Conservation (phyloP, 768 basidiomycete genomes). For the Calocera viscosa region DNA sequence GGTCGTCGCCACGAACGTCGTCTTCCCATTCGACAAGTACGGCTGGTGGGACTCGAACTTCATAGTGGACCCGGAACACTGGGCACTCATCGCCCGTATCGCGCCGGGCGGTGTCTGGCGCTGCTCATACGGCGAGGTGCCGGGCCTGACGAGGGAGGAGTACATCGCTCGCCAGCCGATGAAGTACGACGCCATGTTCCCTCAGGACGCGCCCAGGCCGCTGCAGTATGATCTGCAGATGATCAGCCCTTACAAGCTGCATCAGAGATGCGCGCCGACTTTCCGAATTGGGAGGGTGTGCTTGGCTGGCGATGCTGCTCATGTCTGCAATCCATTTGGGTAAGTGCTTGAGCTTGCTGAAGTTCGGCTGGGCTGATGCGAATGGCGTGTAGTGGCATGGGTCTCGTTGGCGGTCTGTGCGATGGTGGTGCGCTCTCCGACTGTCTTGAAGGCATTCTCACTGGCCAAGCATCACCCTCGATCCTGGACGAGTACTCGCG, state of each 20-base stretch:
- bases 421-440: neutral
- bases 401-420: neutral
- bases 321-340: slow-evolving; percentile 6
- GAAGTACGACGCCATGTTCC: slow-evolving; percentile 6
- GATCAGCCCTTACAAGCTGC: slow-evolving; percentile 7
- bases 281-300: neutral
- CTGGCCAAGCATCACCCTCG: neutral
- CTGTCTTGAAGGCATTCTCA: slow-evolving; percentile 4
- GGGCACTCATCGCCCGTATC: neutral
- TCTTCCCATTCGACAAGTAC: slow-evolving; percentile 3
- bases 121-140: slow-evolving; percentile 5
- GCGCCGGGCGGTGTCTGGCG: neutral
- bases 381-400: neutral
- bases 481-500: slow-evolving; percentile 6
- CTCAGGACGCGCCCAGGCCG: neutral
- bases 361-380: neutral
- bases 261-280: slow-evolving; percentile 1
- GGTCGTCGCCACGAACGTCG: slow-evolving; percentile 5
- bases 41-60: slow-evolving; percentile 7
- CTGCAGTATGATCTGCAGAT: slow-evolving; percentile 8
- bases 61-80: neutral
- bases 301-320: neutral
- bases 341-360: neutral
- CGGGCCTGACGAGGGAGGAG: neutral
- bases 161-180: slow-evolving; percentile 6